Base-by-base conservation (phyloP, 768 basidiomycete species). In the Podaxis sp. region DNA sequence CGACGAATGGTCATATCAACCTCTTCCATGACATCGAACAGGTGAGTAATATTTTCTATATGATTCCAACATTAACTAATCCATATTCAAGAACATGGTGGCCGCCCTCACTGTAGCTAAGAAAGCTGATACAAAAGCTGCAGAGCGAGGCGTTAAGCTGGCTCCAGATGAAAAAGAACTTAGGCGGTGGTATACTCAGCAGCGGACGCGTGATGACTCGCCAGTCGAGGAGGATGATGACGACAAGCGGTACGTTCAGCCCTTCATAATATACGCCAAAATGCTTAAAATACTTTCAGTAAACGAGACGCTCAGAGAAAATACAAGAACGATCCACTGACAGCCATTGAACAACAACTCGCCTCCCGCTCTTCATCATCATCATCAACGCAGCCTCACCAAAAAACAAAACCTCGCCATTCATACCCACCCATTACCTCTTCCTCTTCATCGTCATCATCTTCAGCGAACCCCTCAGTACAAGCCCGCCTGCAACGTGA, bases 11-110 rank as follows among this genome's bases (percentile, higher is more conserved):
- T 1, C 91, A 94, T 66, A 91, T 93, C 72, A 93, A 93, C 68
- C 73, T 94, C 55, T 93, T 93, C 64, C 87, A 89, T 65, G 90
- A 92, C 66, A 64, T 93, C n/a, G 91, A 93, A 67, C 79, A 85
- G 64, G 90, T 88, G 56, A 16, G 78, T 7, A 16, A 2, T 18
- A 23, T 7, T 23, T 37, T 32, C 23, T 11, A 23, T 62, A 38
- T 25, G 16, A 50, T 37, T 32, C 2, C 42, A 52, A 13, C 32
- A 47, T 23, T 25, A 52, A 21, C 51, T 62, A 44, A 61, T 46
- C 23, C 21, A 16, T 35, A 44, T 13, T 28, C 67, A 82, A 32
- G 79, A 79, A 75, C 63, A 72, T 78, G 28, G 66, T 77, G 0
- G 71, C 76, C 63, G 74, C 80, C 3, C 73, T 81, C 21, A 69